Evolutionary conservation across 2,329 filamentous ascomycete species (phyloP), one percentile per base, ranked within the genome.

Genomic region (Cordyceps militaris): DNA sequence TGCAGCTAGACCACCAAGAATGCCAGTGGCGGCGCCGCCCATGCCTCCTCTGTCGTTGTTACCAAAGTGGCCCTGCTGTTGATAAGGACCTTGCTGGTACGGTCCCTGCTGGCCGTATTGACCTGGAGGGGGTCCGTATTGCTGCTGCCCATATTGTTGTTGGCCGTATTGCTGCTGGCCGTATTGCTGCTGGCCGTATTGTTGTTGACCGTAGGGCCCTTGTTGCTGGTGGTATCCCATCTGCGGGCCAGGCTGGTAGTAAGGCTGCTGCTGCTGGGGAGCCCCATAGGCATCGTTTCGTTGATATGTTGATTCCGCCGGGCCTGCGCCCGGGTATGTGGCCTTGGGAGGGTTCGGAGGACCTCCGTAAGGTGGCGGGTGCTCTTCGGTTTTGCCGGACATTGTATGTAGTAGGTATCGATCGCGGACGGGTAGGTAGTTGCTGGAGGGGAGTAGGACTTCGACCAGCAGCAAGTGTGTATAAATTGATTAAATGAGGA

Each of bases 351-450:
- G 64, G 58, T 71, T 66, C 36, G 71, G 70, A 24, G 68, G 66
- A 54, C 66, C 69, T 61, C 69, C 70, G 67, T 81, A 80, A 44
- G 77, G 74, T 26, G 79, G 79, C 55, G 80, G 80, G 34, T 76
- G 80, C 36, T 76, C 70, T 56, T 80, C 76, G 68, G 71, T 65
- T 66, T 81, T 79, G 63, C 70, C 66, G 56, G 75, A 70, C 76
- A 79, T 79, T 36, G 23, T 28, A 36, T 36, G 44, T 46, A 26
- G 26, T 50, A 40, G 11, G 24, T n/a, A 14, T 58, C 49, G 47
- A 36, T 60, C 26, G 43, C n/a, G 42, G n/a, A 24, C 21, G n/a
- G 36, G 34, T n/a, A 13, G 36, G 34, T n/a, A 16, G 19, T 36
- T n/a, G 47, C 30, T 23, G 16, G 4, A 10, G 7, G 16, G 32